Conservation (phyloP, 345 rosid species). For the Adansonia digitata region DNA sequence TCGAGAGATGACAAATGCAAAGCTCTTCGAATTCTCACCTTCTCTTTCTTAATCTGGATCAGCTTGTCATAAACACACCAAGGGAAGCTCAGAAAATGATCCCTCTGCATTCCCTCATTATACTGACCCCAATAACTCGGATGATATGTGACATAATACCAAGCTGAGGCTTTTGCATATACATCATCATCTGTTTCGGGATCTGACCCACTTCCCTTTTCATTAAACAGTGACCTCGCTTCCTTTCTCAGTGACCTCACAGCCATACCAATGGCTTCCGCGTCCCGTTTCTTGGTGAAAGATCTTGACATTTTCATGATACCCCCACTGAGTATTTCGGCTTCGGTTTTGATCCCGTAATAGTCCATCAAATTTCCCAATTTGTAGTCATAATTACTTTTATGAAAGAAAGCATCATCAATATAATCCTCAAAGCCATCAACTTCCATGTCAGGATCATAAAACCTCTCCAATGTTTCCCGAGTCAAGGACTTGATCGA, state of each 20-base stretch:
- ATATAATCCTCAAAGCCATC: slow-evolving; percentile 35
- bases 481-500: slow-evolving; percentile 28
- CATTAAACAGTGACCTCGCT: slow-evolving; percentile 42
- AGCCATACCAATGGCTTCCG: slow-evolving; percentile 28
- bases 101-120: slow-evolving; percentile 21
- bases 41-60: slow-evolving; percentile 20
- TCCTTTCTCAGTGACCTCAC: slow-evolving; percentile 42
- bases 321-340: slow-evolving; percentile 49
- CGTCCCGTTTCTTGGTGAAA: slow-evolving; percentile 37
- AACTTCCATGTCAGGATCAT: slow-evolving; percentile 55
- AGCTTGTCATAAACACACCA: slow-evolving; percentile 39
- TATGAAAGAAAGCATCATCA: slow-evolving; percentile 30
- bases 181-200: slow-evolving; percentile 17
- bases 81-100: slow-evolving; percentile 35
- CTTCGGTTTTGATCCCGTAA: slow-evolving; percentile 49
- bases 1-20: not conserved
- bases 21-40: not conserved
- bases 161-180: slow-evolving; percentile 42
- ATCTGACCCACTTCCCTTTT: not conserved
- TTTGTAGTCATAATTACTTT: slow-evolving; percentile 36
- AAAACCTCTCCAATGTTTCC: slow-evolving; percentile 29
- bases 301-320: slow-evolving; percentile 43
- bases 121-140: slow-evolving; percentile 23
- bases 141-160: slow-evolving; percentile 42
- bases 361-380: slow-evolving; percentile 50